A percentile compares a stretch with the other conserved stretches of the same genome.
phyloP scores from a whole-genome alignment of 257 asterid species.

The Solanum appendiculatum region DNA sequence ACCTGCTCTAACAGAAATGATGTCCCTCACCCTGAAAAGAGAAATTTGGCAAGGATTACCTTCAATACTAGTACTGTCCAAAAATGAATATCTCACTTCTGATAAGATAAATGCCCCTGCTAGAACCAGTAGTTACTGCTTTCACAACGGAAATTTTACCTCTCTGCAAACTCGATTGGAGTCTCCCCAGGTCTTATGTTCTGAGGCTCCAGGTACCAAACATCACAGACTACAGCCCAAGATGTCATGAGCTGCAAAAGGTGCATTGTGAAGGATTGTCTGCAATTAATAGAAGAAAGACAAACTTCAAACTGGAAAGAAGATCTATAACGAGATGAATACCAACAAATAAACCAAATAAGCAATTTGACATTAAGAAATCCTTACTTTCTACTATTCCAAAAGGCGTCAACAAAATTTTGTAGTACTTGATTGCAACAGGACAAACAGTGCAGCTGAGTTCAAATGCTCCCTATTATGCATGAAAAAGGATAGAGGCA shows the following conservation, averaged over 20 bases:
- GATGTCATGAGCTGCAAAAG: slow-evolving; percentile 97
- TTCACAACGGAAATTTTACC: slow-evolving; percentile 21
- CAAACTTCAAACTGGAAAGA: neutral
- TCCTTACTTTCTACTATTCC: slow-evolving; percentile 86
- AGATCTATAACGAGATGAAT: neutral
- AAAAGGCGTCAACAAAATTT: slow-evolving; percentile 92
- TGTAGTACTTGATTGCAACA: slow-evolving; percentile 89
- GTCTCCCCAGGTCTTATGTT: slow-evolving; percentile 82
- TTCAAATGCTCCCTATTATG: slow-evolving; percentile 85
- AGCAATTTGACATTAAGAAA: neutral
- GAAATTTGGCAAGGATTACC: neutral
- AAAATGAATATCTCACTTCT: neutral
- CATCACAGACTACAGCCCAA: slow-evolving; percentile 99
- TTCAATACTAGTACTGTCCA: neutral
- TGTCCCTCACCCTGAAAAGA: slow-evolving; percentile 76
- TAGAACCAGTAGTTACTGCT: neutral
- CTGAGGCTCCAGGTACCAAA: slow-evolving; percentile 97
- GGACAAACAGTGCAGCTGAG: slow-evolving; percentile 95
- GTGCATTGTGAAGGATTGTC: slow-evolving; percentile 91
- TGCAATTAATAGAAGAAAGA: slow-evolving; percentile 17
- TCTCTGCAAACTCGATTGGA: slow-evolving; percentile 91
- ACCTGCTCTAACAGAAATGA: slow-evolving; percentile 77
- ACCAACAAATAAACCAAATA: neutral
- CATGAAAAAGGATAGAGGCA: neutral
- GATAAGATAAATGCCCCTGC: neutral